Base-by-base conservation (phyloP, 2,329 filamentous ascomycete species). In the Penicillium sp. region DNA sequence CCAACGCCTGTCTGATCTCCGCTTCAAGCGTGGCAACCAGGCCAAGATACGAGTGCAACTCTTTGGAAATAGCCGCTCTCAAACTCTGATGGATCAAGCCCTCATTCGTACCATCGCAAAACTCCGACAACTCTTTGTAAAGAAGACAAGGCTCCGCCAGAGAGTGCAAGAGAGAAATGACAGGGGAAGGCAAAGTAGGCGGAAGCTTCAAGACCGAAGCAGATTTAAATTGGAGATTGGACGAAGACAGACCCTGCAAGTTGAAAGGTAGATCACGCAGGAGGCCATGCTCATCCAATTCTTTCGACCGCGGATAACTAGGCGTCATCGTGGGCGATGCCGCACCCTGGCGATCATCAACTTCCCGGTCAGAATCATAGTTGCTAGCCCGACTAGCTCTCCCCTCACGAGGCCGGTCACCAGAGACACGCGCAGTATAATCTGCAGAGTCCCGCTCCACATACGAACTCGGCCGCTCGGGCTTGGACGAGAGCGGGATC, bases 101-200 rank as follows among this genome's bases (percentile, higher is more conserved):
- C 26, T 88, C 87, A 43, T 91, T 88, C 1, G 85, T 85, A 4
- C 87, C 87, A 54, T 95, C 88, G 50, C 93, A 88, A 72, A 96
- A 99, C 3, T 82, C 80, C 12, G 91, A 84, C 1, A 99, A 81
- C 1, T 84, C 84, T 53, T 87, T 85, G 68, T 97, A 99, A 7
- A 99, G 79, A n/a, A 99, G 78, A 4, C 93, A 95, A 7, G 94
- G 94, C 68, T 99, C 94, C 2, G 94, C 91, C 17, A 99, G 78
- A 0, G 89, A 90, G 64, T 99, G 91, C 2, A 99, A 78, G 8
- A 99, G 80, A 13, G 91, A 92, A 12, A 97, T 80, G 8, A 97
- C 80, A 2, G 94, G 93, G 5, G 92, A 79, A 1, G 94, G 91
- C 5, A 99, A 79, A 0, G 86, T 90, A 0, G 85, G 65, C 0